Percentiles rank a stretch among this genome's conserved stretches.
Conservation (phyloP, 768 basidiomycete species). For the Naganishia onofrii region DNA sequence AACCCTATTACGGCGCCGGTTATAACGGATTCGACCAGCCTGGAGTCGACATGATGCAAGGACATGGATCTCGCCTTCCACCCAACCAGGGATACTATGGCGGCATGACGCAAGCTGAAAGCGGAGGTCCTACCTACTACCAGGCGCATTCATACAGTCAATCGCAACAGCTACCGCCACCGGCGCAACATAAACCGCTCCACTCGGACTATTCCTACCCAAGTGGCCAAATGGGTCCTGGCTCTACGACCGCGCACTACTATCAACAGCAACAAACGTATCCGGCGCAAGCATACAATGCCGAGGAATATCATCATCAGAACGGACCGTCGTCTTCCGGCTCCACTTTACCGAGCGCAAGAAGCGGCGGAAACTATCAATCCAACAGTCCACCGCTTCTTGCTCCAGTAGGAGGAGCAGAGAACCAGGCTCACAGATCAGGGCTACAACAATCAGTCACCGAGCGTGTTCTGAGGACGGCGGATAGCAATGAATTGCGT, state of each 20-base stretch:
- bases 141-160: slow-evolving; percentile 13
- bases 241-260: not conserved
- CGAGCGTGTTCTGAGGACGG: slow-evolving; percentile 1
- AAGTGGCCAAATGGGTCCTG: not conserved
- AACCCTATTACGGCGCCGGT: slow-evolving; percentile 6
- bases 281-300: not conserved
- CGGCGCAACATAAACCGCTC: not conserved
- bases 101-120: not conserved
- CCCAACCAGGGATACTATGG: not conserved
- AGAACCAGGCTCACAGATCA: not conserved
- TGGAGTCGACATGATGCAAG: not conserved
- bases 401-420: not conserved
- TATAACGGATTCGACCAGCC: slow-evolving; percentile 15
- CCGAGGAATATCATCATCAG: slow-evolving; percentile 2
- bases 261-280: not conserved
- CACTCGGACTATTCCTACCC: slow-evolving; percentile 8
- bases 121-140: slow-evolving; percentile 11
- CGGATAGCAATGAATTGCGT: slow-evolving; percentile 3
- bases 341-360: slow-evolving; percentile 17
- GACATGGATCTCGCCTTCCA: slow-evolving; percentile 6
- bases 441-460: not conserved
- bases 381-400: not conserved
- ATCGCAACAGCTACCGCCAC: slow-evolving; percentile 8
- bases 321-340: slow-evolving; percentile 1
- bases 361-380: slow-evolving; percentile 10